Percentiles rank a stretch among this genome's conserved stretches.
Conservation (phyloP, 208 protist genomes). For the Trypanosoma rangeli region DNA sequence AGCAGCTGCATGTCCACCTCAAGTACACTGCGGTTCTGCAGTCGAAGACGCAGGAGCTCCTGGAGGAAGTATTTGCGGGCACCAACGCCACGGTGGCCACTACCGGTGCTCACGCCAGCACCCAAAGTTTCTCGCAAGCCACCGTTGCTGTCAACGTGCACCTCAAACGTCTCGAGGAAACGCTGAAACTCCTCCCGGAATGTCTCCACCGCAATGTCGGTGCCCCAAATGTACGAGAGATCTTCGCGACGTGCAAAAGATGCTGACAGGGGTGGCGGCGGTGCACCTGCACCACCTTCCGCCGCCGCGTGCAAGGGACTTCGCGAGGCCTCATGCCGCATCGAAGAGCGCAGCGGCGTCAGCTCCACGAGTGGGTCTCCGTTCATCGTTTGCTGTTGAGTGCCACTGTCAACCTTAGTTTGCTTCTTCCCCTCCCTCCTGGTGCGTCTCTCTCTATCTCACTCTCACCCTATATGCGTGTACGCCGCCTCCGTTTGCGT, state of each 20-base stretch:
- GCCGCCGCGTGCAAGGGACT: background rate
- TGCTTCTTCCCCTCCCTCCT: background rate
- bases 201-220: slow-evolving; percentile 82
- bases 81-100: slow-evolving; percentile 6
- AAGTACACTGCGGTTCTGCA: slow-evolving; percentile 66
- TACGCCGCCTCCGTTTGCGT: background rate
- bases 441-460: no score
- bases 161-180: slow-evolving; percentile 78
- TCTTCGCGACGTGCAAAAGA: slow-evolving; percentile 51
- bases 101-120: background rate
- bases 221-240: slow-evolving; percentile 90
- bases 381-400: slow-evolving; percentile 11
- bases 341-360: slow-evolving; percentile 28
- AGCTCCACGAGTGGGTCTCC: slow-evolving; percentile 32
- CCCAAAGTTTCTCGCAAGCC: background rate
- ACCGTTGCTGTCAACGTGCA: slow-evolving; percentile 7
- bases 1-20: slow-evolving; percentile 80
- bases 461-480: background rate
- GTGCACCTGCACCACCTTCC: no score
- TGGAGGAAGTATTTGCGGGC: slow-evolving; percentile 54
- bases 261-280: background rate
- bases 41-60: slow-evolving; percentile 69
- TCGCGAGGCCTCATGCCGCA: background rate
- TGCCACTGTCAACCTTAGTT: background rate
- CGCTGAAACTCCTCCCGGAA: slow-evolving; percentile 74